Conservation (phyloP, 2,329 filamentous ascomycete species). For the Hypoxylon sp. region DNA sequence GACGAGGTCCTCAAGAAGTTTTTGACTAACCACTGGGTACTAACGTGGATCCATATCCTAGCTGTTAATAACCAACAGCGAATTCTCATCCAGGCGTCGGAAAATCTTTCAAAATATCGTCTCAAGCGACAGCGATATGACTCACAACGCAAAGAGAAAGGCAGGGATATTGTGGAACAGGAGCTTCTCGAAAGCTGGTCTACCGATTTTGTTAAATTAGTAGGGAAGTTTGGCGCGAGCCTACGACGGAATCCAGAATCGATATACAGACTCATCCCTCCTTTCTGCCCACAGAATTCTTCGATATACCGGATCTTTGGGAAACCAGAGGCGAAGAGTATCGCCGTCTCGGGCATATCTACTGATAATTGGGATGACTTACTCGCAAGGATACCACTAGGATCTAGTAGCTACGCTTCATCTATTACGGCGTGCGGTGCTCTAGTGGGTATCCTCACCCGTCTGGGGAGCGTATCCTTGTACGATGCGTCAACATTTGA, state of each 20-base stretch:
- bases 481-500: constrained; percentile 48
- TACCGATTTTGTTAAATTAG: constrained; percentile 55
- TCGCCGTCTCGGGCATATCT: constrained; percentile 40
- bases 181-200: constrained; percentile 55
- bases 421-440: constrained; percentile 32
- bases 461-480: constrained; percentile 40
- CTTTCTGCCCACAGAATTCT: constrained; percentile 58
- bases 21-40: constrained; percentile 44
- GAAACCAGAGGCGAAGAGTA: constrained; percentile 32
- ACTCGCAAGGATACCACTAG: constrained; percentile 45
- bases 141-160: neutral
- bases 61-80: constrained; percentile 48
- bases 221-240: constrained; percentile 56
- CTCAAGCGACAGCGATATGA: constrained; percentile 27
- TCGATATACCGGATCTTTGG: constrained; percentile 55
- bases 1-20: constrained; percentile 48
- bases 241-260: constrained; percentile 51
- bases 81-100: constrained; percentile 50
- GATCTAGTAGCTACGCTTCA: constrained; percentile 11
- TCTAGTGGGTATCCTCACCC: constrained; percentile 39
- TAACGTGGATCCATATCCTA: constrained; percentile 56
- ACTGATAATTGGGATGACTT: constrained; percentile 49
- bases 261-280: constrained; percentile 58
- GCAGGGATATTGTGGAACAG: neutral
- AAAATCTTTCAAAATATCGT: constrained; percentile 46